Evolutionary conservation across 208 protist species (phyloP), one percentile per base, ranked within the genome.

Genomic region (Leishmania martiniquensis): DNA sequence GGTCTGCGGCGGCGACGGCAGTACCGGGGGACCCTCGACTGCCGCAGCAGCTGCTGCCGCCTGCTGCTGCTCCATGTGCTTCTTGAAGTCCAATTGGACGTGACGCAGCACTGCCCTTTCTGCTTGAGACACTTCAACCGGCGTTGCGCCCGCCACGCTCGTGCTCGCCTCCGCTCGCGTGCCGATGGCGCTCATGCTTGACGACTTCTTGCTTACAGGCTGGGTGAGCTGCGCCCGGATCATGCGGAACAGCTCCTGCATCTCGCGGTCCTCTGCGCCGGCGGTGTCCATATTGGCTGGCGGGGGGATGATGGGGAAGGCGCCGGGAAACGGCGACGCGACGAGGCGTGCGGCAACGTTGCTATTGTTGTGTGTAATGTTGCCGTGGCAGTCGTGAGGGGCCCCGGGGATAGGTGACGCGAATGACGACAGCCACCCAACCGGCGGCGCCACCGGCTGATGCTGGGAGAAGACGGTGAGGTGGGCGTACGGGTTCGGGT

Each of bases 51-150:
- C 57, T 76, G 55, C 47, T 73, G 37, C 66, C 47, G 74, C 45
- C 32, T 75, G 77, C 65, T 75, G 80, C 51, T 82, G 67, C 74
- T 80, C 71, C 66, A 72, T 37, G 66, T 78, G 81, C 47, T 82
- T 68, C 44, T 85, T 82, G 67, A 91, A 91, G 59, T 80, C 81
- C 69, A 87, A 63, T 76, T 89, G 87, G 17, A 94, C 70, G 37
- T 81, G 84, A 13, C 85, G 86, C 72, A 94, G 76, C 12, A 86
- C 71, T 32, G 85, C 81, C 7, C 90, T 84, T 63, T 94, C 87
- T 4, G 82, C 82, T 49, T 87, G 78, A n/a, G 82, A 89, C 42
- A 94, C 85, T 20, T 85, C 87, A 17, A 94, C 90, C 47, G 78
- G 76, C 15, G 85, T 68, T 20, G 82, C 4, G 1, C 25, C 37